These are phyloP conservation scores for Gymnopilus junonius DNA, from an alignment of 768 basidiomycete genomes.

Conservation along the genomic window DNA sequence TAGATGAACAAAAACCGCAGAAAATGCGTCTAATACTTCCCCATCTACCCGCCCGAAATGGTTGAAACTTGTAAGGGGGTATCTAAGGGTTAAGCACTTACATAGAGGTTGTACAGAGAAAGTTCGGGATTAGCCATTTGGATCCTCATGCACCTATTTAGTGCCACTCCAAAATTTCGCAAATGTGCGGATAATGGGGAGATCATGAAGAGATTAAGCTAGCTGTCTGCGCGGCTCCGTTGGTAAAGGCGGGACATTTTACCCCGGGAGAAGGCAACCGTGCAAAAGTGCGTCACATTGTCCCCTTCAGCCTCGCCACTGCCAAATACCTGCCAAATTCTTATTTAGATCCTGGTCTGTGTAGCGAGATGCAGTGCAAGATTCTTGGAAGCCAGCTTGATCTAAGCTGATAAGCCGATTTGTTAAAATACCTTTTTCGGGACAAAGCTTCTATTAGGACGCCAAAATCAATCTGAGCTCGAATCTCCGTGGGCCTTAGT, in stretches of 20 bases:
- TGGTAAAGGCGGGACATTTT: neutral
- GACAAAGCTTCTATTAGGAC: slow-evolving; percentile 3
- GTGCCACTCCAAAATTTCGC: neutral
- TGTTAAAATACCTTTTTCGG: slow-evolving; percentile 14
- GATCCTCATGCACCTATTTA: neutral
- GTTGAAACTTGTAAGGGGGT: neutral
- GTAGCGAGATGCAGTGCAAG: neutral
- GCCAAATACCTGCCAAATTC: neutral
- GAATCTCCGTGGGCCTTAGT: slow-evolving; percentile 23
- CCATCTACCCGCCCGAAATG: no score
- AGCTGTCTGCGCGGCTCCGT: neutral
- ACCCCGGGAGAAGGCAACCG: neutral
- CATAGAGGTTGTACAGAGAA: neutral
- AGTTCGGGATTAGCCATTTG: neutral
- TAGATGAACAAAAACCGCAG: neutral
- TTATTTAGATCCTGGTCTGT: neutral
- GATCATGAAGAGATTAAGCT: neutral
- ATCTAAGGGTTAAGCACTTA: neutral
- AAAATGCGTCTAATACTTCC: no score
- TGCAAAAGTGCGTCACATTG: neutral
- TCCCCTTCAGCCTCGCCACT: neutral
- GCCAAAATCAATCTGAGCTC: slow-evolving; percentile 11
- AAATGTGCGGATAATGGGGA: neutral
- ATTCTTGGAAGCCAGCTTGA: slow-evolving; percentile 6
- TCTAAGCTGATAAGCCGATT: slow-evolving; percentile 7